Evolutionary conservation across 306 rosid species (phyloP).

Genomic region (Rosa lucieae): DNA sequence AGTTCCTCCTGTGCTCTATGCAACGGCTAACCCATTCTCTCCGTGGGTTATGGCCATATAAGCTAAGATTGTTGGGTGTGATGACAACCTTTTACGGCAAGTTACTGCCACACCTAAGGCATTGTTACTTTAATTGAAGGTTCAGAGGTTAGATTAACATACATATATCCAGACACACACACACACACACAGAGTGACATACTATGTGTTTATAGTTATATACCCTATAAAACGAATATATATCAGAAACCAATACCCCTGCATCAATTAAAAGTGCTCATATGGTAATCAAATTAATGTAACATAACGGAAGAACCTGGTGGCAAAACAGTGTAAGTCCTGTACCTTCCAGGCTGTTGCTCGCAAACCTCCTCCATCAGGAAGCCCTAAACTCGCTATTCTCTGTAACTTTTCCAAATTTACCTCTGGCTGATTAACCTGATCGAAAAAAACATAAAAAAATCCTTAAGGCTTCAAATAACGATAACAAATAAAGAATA

Average conservation of each 20-base stretch:
- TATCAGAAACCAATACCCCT: background rate
- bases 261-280: background rate
- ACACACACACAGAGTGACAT: background rate
- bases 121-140: background rate
- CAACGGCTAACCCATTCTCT: background rate
- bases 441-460: background rate
- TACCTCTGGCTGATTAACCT: slow-evolving; percentile 65
- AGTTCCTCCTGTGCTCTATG: background rate
- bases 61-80: background rate
- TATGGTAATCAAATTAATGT: background rate
- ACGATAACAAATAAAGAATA: background rate
- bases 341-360: slow-evolving; percentile 77
- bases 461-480: background rate
- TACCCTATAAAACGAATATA: background rate
- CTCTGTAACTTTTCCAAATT: slow-evolving; percentile 75
- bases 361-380: slow-evolving; percentile 68
- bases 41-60: background rate
- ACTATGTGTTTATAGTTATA: no score
- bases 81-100: background rate
- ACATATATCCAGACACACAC: background rate
- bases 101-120: background rate
- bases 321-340: background rate
- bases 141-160: background rate
- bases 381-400: slow-evolving; percentile 67
- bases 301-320: background rate